These are phyloP conservation scores for Penicillium cinerascens DNA, from an alignment of 495 filamentous ascomycete species.

Conservation along the genomic window DNA sequence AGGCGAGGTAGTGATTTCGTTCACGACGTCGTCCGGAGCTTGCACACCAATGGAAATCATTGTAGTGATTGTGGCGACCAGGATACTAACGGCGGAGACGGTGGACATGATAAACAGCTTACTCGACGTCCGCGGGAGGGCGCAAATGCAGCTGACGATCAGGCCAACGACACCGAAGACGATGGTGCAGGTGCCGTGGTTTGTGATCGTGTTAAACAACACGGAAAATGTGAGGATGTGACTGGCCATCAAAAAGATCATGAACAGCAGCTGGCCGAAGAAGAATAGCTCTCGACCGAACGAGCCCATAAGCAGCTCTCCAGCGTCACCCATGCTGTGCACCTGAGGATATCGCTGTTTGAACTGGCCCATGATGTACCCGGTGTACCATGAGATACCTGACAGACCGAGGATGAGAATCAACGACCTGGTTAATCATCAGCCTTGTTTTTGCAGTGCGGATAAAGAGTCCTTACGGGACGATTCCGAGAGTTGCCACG, in stretches of 20 bases:
- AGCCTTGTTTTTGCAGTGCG: neutral
- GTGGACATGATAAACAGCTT: slow-evolving; percentile 34
- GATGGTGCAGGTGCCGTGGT: slow-evolving; percentile 63
- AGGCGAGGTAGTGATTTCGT: slow-evolving; percentile 19
- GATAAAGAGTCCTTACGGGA: slow-evolving; percentile 46
- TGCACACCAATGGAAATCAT: slow-evolving; percentile 59
- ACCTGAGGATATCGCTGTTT: slow-evolving; percentile 23
- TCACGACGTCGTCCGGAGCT: slow-evolving; percentile 19
- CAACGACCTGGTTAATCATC: slow-evolving; percentile 6
- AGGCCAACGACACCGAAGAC: slow-evolving; percentile 48
- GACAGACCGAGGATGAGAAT: slow-evolving; percentile 54
- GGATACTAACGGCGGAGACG: slow-evolving; percentile 54
- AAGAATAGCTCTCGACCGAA: slow-evolving; percentile 61
- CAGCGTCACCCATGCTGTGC: slow-evolving; percentile 60
- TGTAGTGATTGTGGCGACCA: slow-evolving; percentile 61
- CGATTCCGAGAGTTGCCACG: slow-evolving; percentile 63
- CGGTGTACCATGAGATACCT: slow-evolving; percentile 47
- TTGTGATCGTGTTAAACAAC: slow-evolving; percentile 62
- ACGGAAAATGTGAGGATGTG: slow-evolving; percentile 74
- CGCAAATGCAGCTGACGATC: slow-evolving; percentile 17
- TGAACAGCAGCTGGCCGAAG: slow-evolving; percentile 57
- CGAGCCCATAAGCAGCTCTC: slow-evolving; percentile 59
- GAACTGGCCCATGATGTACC: slow-evolving; percentile 24
- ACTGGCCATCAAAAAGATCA: slow-evolving; percentile 68
- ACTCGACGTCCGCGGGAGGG: slow-evolving; percentile 11